Evolutionary conservation across 192 early-diverging fungal genomes (phyloP).

Genomic region (Coemansia sp.): DNA sequence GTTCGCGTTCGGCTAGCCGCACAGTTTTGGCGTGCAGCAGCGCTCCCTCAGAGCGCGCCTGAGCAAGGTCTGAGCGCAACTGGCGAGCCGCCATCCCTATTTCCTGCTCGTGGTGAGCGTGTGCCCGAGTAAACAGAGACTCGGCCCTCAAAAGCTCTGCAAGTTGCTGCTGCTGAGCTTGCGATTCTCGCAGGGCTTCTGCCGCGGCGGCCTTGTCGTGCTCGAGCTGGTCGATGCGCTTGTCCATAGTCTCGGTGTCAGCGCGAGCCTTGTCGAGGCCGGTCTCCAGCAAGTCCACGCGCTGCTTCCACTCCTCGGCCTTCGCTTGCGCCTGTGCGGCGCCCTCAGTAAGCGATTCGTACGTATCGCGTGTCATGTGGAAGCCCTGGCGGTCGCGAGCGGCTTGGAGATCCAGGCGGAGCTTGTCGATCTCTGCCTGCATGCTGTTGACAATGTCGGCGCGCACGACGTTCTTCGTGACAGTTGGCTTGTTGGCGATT

Average conservation of each 20-base stretch:
- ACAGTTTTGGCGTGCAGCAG: slow-evolving; percentile 15
- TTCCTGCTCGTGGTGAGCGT: slow-evolving; percentile 52
- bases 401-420: slow-evolving; percentile 78
- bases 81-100: slow-evolving; percentile 41
- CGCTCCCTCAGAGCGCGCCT: slow-evolving; percentile 3
- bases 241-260: slow-evolving; percentile 8
- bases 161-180: background rate
- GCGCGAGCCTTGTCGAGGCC: slow-evolving; percentile 5
- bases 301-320: slow-evolving; percentile 38
- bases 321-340: slow-evolving; percentile 10
- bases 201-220: background rate
- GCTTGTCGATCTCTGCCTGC: slow-evolving; percentile 75
- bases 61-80: slow-evolving; percentile 15
- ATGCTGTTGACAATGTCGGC: slow-evolving; percentile 83
- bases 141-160: slow-evolving; percentile 34
- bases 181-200: background rate
- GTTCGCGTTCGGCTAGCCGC: slow-evolving; percentile 33
- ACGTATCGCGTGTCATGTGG: slow-evolving; percentile 71
- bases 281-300: slow-evolving; percentile 30
- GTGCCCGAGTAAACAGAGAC: slow-evolving; percentile 50
- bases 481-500: slow-evolving; percentile 75
- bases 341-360: slow-evolving; percentile 37
- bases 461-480: slow-evolving; percentile 81
- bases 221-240: background rate
- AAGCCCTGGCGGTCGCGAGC: slow-evolving; percentile 86